phyloP scores from a whole-genome alignment of 305 asterid species.

The Solanum aculeatissimum region DNA sequence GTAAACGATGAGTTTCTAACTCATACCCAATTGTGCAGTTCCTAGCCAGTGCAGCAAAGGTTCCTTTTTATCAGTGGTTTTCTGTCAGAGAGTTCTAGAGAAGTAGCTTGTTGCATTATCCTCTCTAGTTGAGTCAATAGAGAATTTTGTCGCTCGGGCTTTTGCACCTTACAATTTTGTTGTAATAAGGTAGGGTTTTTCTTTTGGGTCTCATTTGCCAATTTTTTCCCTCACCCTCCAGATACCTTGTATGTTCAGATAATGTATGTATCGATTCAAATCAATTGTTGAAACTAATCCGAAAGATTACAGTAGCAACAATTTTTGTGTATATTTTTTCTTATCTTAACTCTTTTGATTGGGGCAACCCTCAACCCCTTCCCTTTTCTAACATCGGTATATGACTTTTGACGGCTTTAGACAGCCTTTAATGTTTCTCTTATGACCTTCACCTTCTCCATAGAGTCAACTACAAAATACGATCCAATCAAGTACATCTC shows the following conservation, averaged over 20 bases:
- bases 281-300: background rate
- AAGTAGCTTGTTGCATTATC: constrained; percentile 5
- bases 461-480: too few species aligned
- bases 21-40: background rate
- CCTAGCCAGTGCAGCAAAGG: constrained; percentile 21
- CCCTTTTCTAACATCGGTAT: too few species aligned
- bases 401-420: too few species aligned
- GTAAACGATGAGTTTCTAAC: constrained; percentile 5
- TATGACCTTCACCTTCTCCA: too few species aligned
- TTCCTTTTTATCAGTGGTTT: constrained; percentile 43
- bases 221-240: background rate
- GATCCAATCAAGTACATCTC: too few species aligned
- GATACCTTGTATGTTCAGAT: constrained; percentile 2
- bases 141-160: background rate
- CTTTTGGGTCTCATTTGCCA: background rate
- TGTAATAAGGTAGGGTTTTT: constrained; percentile 12
- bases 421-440: too few species aligned
- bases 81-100: constrained; percentile 22
- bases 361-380: background rate
- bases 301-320: background rate
- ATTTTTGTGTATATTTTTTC: background rate
- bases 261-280: constrained; percentile 1
- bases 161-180: constrained; percentile 5
- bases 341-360: background rate
- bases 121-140: background rate